Percentiles rank a stretch among this genome's conserved stretches.
phyloP scores from a whole-genome alignment of 2,329 filamentous ascomycete species.

The Colletotrichum gigasporum region DNA sequence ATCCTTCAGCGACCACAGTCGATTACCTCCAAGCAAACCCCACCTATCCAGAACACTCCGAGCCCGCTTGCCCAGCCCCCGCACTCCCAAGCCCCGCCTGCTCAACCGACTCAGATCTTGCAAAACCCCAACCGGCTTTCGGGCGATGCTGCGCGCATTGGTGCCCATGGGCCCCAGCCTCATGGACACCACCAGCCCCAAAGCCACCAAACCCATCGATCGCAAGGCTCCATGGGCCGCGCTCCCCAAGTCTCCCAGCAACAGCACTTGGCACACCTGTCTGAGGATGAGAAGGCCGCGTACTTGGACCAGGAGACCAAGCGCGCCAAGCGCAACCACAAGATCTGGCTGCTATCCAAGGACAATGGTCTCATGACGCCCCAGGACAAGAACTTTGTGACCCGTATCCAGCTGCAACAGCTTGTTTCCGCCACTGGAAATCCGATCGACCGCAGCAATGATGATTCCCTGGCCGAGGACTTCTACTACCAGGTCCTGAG shows the following conservation, averaged over 20 bases:
- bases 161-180: conserved; percentile 15
- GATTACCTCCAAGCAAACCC: conserved; percentile 49
- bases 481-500: conserved; percentile 99
- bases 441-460: conserved; percentile 79
- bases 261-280: conserved; percentile 69
- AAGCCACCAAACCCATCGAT: conserved; percentile 51
- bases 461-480: conserved; percentile 87
- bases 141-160: conserved; percentile 53
- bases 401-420: conserved; percentile 95
- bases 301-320: conserved; percentile 93
- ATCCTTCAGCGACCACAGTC: conserved; percentile 65
- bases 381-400: conserved; percentile 99
- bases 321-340: conserved; percentile 96
- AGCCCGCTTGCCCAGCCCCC: conserved; percentile 46
- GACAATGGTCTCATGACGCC: conserved; percentile 99
- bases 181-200: conserved; percentile 37
- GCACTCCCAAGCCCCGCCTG: conserved; percentile 49
- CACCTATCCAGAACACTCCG: conserved; percentile 42
- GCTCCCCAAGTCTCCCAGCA: conserved; percentile 69
- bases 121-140: conserved; percentile 79
- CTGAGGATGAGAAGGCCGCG: conserved; percentile 83
- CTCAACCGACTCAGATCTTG: conserved; percentile 77
- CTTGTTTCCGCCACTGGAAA: conserved; percentile 92
- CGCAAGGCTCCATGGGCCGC: conserved; percentile 68
- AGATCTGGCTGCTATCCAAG: conserved; percentile 92